Evolutionary conservation across 495 filamentous ascomycete species (phyloP).

Genomic region (Darksidea phi): DNA sequence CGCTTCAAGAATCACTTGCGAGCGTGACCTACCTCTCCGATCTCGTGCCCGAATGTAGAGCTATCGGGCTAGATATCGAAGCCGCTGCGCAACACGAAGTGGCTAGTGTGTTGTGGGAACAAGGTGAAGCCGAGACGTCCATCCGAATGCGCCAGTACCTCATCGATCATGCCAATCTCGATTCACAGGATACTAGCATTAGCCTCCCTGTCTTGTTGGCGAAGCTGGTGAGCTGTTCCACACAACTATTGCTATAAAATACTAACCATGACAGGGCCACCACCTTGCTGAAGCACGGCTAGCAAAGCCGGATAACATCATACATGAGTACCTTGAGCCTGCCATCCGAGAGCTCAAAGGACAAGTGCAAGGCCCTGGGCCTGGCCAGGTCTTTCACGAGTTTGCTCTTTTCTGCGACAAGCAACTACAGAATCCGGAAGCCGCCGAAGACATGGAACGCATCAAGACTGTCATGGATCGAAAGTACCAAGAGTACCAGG

Average conservation of each 20-base stretch:
- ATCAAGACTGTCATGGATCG: slow-evolving; percentile 74
- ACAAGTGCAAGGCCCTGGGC: slow-evolving; percentile 65
- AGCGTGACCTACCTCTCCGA: slow-evolving; percentile 75
- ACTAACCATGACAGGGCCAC: slow-evolving; percentile 56
- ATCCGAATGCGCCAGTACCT: slow-evolving; percentile 83
- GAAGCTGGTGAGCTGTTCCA: slow-evolving; percentile 62
- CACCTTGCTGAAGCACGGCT: slow-evolving; percentile 89
- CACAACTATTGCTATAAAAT: background rate
- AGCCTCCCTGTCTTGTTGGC: slow-evolving; percentile 70
- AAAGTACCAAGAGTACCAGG: slow-evolving; percentile 49
- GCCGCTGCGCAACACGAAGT: slow-evolving; percentile 73
- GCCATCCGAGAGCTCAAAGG: slow-evolving; percentile 78
- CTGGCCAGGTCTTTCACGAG: slow-evolving; percentile 87
- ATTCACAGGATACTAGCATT: slow-evolving; percentile 22
- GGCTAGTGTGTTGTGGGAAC: slow-evolving; percentile 90
- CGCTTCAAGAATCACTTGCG: slow-evolving; percentile 81
- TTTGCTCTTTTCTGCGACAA: slow-evolving; percentile 94
- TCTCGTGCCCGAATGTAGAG: slow-evolving; percentile 64
- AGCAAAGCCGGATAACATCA: slow-evolving; percentile 87
- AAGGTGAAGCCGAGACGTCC: slow-evolving; percentile 87
- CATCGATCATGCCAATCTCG: slow-evolving; percentile 22
- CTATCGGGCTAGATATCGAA: slow-evolving; percentile 70
- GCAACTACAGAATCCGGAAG: slow-evolving; percentile 80
- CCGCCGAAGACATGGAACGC: slow-evolving; percentile 79
- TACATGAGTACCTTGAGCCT: slow-evolving; percentile 74